Percentiles rank a stretch among this genome's conserved stretches.
Conservation (phyloP, 202 grass and related monocot species). For the Setaria italica region DNA sequence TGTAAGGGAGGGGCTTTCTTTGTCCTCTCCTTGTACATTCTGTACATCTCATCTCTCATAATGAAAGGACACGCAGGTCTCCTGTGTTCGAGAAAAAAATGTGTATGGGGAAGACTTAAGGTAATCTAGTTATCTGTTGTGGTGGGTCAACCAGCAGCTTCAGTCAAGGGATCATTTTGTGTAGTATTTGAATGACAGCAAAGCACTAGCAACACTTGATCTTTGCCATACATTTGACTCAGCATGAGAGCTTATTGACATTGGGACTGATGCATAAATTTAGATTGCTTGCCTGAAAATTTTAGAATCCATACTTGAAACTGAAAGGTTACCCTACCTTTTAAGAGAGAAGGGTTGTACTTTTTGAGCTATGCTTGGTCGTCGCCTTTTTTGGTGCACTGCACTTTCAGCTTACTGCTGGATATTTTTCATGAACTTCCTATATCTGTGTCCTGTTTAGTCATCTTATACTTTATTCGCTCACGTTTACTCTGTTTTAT, state of each 20-base stretch:
- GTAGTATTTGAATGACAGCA: not conserved
- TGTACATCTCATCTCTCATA: no score
- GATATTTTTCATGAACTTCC: not conserved
- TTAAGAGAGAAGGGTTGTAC: not conserved
- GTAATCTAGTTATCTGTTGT: not conserved
- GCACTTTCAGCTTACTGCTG: not conserved
- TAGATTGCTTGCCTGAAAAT: not conserved
- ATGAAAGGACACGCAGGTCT: no score
- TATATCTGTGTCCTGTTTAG: not conserved
- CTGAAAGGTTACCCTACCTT: not conserved
- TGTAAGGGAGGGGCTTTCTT: no score
- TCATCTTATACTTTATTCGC: not conserved
- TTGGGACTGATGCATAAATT: not conserved
- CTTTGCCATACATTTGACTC: not conserved
- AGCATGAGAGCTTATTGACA: not conserved
- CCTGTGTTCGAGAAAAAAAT: no score
- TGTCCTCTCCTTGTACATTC: no score
- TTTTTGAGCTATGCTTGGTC: not conserved
- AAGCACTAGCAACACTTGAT: not conserved
- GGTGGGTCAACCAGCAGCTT: not conserved
- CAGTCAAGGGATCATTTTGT: not conserved
- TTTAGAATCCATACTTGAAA: not conserved
- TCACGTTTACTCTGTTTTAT: constrained; percentile 11
- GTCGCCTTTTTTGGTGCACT: not conserved
- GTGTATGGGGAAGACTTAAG: not conserved